Evolutionary conservation across 164 flowering plant genomes (phyloP), one percentile per base, ranked within the genome.

Genomic region (Stephania yunnanensis): DNA sequence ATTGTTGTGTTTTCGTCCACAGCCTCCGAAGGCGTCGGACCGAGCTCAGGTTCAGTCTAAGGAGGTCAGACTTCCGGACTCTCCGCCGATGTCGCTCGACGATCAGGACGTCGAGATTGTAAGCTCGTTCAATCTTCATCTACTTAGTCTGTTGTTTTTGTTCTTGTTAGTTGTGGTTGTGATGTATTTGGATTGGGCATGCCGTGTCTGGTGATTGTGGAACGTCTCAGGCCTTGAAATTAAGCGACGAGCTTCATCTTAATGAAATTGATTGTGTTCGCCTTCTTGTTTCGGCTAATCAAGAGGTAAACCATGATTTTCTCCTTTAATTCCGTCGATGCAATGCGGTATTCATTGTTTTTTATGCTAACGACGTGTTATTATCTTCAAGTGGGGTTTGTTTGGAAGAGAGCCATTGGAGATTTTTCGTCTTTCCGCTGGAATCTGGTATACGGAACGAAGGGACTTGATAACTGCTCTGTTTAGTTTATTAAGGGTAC

Each of bases 361-460:
- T 10, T 50, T 50, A 50, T 50, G 31, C 36, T 55, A n/a, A 13
- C 17, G 66, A 63, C 15, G 55, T 50, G 55, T 22, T n/a, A 53
- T 52, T 71, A 11, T 25, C 22, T 17, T 81, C 64, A 7, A 96
- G 99, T 91, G 98, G 96, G 93, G 94, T 66, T 82, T 96, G 74
- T 81, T 87, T 78, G 99, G 95, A 69, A 83, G 99, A 72, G 97
- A 90, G 44, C 95, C 94, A 8, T 48, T 88, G 79, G 99, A 96
- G 75, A 88, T 96, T 71, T 75, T 87, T 29, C 97, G 99, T 11
- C 90, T 94, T 83, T 90, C 97, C 42, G 85, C 91, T n/a, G 99
- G 99, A 67, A 90, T 96, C 30, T 96, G 99, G 99, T 96, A 96
- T 79, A 92, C 93, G 10, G 98, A 90, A 86, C 90, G 99, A 84